Percentiles rank a stretch among this genome's conserved stretches.
These are phyloP conservation scores for Bathelium albidoporum DNA, from an alignment of 495 filamentous ascomycete species.

Conservation along the genomic window DNA sequence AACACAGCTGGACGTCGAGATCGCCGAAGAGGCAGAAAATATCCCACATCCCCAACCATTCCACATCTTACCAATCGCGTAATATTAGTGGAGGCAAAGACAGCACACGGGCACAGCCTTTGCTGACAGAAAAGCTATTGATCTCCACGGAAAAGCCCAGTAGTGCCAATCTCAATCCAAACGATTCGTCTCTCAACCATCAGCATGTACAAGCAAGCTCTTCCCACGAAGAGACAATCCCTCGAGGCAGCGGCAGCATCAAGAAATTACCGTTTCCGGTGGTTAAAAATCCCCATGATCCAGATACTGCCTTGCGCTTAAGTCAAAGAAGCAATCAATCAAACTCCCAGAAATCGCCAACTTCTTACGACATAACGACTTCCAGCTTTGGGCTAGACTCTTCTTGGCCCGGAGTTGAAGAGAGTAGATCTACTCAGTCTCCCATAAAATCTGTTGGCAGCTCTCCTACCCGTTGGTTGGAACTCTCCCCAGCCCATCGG, in stretches of 20 bases:
- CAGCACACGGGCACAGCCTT: neutral
- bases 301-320: slow-evolving; percentile 51
- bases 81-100: neutral
- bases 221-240: neutral
- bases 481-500: neutral
- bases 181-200: neutral
- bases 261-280: slow-evolving; percentile 56
- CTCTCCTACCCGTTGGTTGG: neutral
- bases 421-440: neutral
- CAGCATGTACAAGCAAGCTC: neutral
- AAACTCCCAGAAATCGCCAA: slow-evolving; percentile 28
- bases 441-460: slow-evolving; percentile 2
- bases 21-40: slow-evolving; percentile 4
- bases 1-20: neutral
- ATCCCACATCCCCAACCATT: neutral
- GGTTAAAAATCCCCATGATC: slow-evolving; percentile 67
- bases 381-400: slow-evolving; percentile 1
- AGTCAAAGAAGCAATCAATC: slow-evolving; percentile 52
- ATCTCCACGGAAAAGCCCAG: neutral
- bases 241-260: neutral
- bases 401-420: slow-evolving; percentile 3
- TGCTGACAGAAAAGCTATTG: neutral
- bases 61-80: neutral
- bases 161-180: neutral
- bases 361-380: slow-evolving; percentile 1